phyloP scores from a whole-genome alignment of 73 alveolate genomes.

The Paramecium primaurelia region DNA sequence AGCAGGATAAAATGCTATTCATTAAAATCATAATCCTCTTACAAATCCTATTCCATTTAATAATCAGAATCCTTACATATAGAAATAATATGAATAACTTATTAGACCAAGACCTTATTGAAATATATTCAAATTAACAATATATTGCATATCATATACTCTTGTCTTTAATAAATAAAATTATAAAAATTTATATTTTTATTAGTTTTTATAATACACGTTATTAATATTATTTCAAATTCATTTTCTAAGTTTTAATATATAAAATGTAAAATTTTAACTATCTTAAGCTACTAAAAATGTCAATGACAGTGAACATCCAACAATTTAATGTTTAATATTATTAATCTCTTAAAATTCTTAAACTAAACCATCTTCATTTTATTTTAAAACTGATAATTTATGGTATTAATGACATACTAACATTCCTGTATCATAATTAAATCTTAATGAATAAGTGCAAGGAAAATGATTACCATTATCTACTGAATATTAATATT shows the following conservation, averaged over 20 bases:
- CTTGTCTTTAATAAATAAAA: not conserved
- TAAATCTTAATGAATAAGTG: not conserved
- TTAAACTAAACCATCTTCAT: not conserved
- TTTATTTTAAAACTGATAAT: not conserved
- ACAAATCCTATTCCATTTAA: constrained; percentile 36
- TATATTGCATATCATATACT: not conserved
- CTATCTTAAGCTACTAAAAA: not conserved
- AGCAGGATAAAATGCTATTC: constrained; percentile 39
- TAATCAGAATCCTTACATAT: constrained; percentile 22
- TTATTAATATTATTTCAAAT: not conserved
- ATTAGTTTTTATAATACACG: no score
- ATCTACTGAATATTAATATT: not conserved
- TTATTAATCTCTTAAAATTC: not conserved
- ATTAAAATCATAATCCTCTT: constrained; percentile 7
- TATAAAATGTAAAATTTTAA: not conserved
- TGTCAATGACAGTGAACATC: not conserved
- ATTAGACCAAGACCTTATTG: constrained; percentile 43
- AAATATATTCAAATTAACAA: not conserved
- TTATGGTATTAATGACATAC: not conserved
- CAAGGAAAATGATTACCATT: not conserved
- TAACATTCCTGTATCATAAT: not conserved
- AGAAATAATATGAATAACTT: not conserved
- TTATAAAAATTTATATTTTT: no score
- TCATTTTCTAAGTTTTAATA: not conserved
- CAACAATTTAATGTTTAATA: not conserved